Base-by-base conservation (phyloP, 2,329 filamentous ascomycete species). In the Cladosporium sp. region DNA sequence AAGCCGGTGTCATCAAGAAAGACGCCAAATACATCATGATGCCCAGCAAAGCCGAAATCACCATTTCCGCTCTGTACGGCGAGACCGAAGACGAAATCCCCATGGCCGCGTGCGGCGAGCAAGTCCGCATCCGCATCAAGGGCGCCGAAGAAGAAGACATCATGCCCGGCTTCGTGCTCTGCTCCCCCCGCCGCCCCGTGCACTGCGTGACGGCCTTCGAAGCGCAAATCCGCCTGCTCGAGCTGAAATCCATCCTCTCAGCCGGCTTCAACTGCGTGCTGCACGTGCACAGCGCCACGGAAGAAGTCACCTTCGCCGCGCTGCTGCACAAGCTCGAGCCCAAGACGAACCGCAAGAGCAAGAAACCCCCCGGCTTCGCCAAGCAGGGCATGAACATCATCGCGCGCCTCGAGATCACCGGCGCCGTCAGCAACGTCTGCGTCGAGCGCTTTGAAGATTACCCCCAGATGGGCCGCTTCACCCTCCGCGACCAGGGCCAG, bases 101-200 rank as follows among this genome's bases (percentile, higher is more conserved):
- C 7, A 80, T 83, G 52, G 89, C 86, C 17, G 89, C 90, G 61
- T 96, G 89, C 63, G 93, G 93, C 74, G 93, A 99, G 68, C 93
- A 99, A 72, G 85, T 97, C 47, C 89, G 93, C 52, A 75, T 97
- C 62, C 88, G 93, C 58, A 81, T 99, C 61, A 88, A 93, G 64
- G 93, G 93, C 61, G 87, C 95, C 12, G 95, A 99, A 75, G 93
- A 99, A 73, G 95, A 99, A 73, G 93, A 99, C 61, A 89, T 99
- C 61, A 75, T 92, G 58, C 92, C 92, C 1, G 93, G 93, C 7
- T 99, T 96, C 68, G 95, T 99, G 54, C 81, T 99, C 45, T 97
- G 93, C 77, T 95, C 90, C 27, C 88, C 89, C 15, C 95, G 95
- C 77, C 85, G 93, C 60, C 82, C 93, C 27, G 93, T 97, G 18